Evolutionary conservation across 768 basidiomycete genomes (phyloP), one percentile per base, ranked within the genome.

Genomic region (Roridomyces roridus): DNA sequence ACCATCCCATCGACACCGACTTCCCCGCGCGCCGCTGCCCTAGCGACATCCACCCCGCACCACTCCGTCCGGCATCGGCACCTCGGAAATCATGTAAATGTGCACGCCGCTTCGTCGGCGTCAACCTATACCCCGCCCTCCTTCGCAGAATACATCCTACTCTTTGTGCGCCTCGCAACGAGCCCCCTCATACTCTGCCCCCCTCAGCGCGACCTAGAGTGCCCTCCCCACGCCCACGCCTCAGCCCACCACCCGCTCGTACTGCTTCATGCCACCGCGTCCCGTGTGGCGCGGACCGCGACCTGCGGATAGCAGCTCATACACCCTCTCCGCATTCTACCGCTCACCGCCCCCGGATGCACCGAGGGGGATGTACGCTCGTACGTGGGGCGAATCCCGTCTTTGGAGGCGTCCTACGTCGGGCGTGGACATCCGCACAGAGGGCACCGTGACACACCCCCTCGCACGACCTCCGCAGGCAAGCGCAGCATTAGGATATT

Each of bases 301-400:
- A n/a, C n/a, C n/a, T n/a, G n/a, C n/a, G n/a, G n/a, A n/a, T n/a
- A n/a, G n/a, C n/a, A n/a, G n/a, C n/a, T n/a, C n/a, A n/a, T n/a
- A 40, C 49, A 51, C 26, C 40, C 37, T 42, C 49, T 42, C 37
- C 21, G n/a, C 40, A 42, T 51, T 34, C 26, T 41, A 42, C 49
- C 39, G 49, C 49, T 40, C 48, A 21, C 48, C 48, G 48, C 39
- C 48, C 37, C 37, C 34, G 48, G 47, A 49, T 39, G 47, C 36
- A 21, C 45, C 45, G 35, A 34, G 45, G 31, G 45, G 45, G 43
- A 28, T 11, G 29, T 46, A 31, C 44, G 28, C 44, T 46, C 15
- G 44, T 46, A 29, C 44, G 29, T 20, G 44, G 45, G 46, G 21
- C 45, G 29, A 35, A 18, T 23, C 34, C 34, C 46, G 34, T 47